Percentiles rank a stretch among this genome's conserved stretches.
Conservation (phyloP, 2,329 filamentous ascomycete genomes). For the Fusarium robinianum region DNA sequence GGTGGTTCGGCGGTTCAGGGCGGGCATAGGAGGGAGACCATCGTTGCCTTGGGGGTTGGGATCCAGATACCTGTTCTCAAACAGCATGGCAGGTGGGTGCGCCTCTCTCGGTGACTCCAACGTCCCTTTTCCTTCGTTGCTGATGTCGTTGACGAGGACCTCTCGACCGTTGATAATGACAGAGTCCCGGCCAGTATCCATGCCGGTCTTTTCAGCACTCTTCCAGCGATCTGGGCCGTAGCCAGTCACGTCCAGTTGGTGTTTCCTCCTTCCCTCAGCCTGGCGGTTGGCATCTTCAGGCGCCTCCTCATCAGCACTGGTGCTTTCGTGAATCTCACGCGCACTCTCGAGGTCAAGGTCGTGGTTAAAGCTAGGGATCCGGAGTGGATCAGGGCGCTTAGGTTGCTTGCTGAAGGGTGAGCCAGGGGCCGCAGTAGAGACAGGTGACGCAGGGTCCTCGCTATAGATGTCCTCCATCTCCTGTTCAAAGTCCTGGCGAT, state of each 20-base stretch:
- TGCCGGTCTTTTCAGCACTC: constrained; percentile 61
- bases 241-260: constrained; percentile 77
- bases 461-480: constrained; percentile 68
- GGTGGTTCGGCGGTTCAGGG: constrained; percentile 63
- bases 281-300: constrained; percentile 31
- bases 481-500: constrained; percentile 59
- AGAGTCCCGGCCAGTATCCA: constrained; percentile 71
- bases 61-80: constrained; percentile 42
- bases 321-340: constrained; percentile 49
- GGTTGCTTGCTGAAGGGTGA: constrained; percentile 42
- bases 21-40: constrained; percentile 62
- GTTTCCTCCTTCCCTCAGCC: constrained; percentile 63
- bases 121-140: constrained; percentile 66
- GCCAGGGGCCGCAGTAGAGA: background rate
- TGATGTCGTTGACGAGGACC: constrained; percentile 67
- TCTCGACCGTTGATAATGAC: constrained; percentile 70
- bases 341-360: constrained; percentile 55
- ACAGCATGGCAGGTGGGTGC: constrained; percentile 28
- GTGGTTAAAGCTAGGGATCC: constrained; percentile 70
- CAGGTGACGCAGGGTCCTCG: constrained; percentile 47
- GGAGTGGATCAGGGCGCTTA: constrained; percentile 24
- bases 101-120: constrained; percentile 49
- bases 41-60: constrained; percentile 47
- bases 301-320: constrained; percentile 10
- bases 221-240: constrained; percentile 78